phyloP scores from a whole-genome alignment of 768 basidiomycete genomes.

The Strobilomyces confusus region DNA sequence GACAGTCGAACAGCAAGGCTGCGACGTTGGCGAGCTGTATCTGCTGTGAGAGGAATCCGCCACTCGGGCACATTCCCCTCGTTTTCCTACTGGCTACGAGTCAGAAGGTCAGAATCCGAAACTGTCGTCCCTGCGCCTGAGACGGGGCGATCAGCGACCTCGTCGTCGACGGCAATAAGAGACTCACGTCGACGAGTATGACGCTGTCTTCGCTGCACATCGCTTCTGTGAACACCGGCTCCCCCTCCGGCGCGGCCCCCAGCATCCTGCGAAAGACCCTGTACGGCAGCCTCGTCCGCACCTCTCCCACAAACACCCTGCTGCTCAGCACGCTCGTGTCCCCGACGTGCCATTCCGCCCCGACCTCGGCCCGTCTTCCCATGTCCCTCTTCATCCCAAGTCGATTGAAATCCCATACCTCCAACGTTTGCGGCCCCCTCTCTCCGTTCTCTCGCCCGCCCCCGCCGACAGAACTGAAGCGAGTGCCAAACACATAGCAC shows the following conservation, averaged over 20 bases:
- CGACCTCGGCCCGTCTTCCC: slow-evolving; percentile 5
- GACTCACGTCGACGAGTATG: slow-evolving; percentile 45
- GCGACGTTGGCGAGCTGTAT: slow-evolving; percentile 19
- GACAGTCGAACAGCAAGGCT: slow-evolving; percentile 11
- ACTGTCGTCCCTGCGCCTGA: slow-evolving; percentile 21
- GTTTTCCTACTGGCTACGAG: neutral
- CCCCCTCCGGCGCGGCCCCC: slow-evolving; percentile 5
- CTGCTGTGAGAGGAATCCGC: slow-evolving; percentile 28
- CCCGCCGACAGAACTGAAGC: slow-evolving; percentile 34
- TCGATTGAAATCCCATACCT: slow-evolving; percentile 53
- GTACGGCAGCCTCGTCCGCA: slow-evolving; percentile 47
- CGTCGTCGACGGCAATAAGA: neutral
- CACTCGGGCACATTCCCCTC: slow-evolving; percentile 23
- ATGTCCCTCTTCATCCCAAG: slow-evolving; percentile 32
- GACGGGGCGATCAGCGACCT: neutral
- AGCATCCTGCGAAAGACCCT: slow-evolving; percentile 31
- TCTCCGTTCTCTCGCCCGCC: slow-evolving; percentile 9
- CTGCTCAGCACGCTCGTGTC: slow-evolving; percentile 25
- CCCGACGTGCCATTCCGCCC: slow-evolving; percentile 22
- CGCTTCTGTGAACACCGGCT: slow-evolving; percentile 23
- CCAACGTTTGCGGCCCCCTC: slow-evolving; percentile 22
- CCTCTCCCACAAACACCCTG: slow-evolving; percentile 38
- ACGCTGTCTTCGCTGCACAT: slow-evolving; percentile 59
- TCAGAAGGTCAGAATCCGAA: slow-evolving; percentile 31
- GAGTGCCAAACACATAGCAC: slow-evolving; percentile 53